phyloP scores from a whole-genome alignment of 2,329 filamentous ascomycete genomes.

The Fusarium buharicum region DNA sequence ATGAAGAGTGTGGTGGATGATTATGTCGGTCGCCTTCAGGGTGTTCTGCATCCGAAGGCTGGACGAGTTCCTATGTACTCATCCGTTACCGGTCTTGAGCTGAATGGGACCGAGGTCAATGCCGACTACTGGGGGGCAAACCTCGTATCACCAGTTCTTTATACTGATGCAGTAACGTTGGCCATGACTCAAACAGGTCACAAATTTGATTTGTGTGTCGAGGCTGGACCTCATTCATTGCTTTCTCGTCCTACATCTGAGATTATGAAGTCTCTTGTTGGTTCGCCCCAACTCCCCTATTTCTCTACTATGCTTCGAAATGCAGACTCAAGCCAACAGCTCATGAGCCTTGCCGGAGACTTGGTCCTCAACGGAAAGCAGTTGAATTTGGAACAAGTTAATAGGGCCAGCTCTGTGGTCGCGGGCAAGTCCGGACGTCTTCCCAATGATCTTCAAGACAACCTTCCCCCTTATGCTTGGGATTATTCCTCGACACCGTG shows the following conservation, averaged over 20 bases:
- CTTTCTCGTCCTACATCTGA: constrained; percentile 39
- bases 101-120: constrained; percentile 37
- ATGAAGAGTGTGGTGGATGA: constrained; percentile 38
- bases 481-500: constrained; percentile 40
- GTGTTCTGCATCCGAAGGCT: constrained; percentile 25
- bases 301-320: constrained; percentile 40
- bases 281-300: constrained; percentile 30
- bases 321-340: constrained; percentile 34
- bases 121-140: constrained; percentile 40
- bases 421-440: constrained; percentile 28
- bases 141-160: constrained; percentile 40
- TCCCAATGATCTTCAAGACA: constrained; percentile 38
- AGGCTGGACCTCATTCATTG: constrained; percentile 37
- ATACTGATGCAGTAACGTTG: constrained; percentile 39
- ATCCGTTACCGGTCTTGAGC: constrained; percentile 29
- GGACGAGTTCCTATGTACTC: constrained; percentile 37
- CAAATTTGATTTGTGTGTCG: constrained; percentile 34
- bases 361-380: constrained; percentile 38
- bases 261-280: constrained; percentile 32
- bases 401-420: constrained; percentile 13
- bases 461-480: constrained; percentile 39
- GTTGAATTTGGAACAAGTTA: constrained; percentile 33
- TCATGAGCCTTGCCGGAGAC: constrained; percentile 37
- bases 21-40: constrained; percentile 30
- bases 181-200: constrained; percentile 27